Evolutionary conservation across 2,329 filamentous ascomycete species (phyloP), one percentile per base, ranked within the genome.

Genomic region (Ophiostoma sp.): DNA sequence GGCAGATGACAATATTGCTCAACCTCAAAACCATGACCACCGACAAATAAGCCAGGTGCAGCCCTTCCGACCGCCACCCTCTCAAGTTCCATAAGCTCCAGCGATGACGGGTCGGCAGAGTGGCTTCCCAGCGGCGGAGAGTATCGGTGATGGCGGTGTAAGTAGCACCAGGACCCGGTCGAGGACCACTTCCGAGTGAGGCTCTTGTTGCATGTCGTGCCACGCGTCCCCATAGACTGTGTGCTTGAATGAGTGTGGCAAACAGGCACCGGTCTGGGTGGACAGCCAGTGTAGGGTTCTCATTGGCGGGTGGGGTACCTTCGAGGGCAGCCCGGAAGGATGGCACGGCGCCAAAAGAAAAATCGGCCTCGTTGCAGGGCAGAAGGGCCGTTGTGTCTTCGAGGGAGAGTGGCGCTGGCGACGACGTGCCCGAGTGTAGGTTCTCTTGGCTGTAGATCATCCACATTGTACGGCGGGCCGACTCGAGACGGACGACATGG

Each of bases 381-480:
- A 89, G 82, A 22, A 88, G 81, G 2, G 87, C 81, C 0, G 86
- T 88, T 50, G 88, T 88, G 75, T 89, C 87, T 31, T 83, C 82
- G 3, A 85, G 84, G 3, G 83, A 82, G 4, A 89, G 80, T 0
- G 86, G 85, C 2, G 86, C 82, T 1, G 87, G 86, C 15, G 85
- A 86, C 42, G 82, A 80, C 3, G 85, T 84, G 0, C 86, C 85
- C 0, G 86, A 87, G 75, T 88, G 85, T 36, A 89, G 81, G 75
- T 87, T 87, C 74, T 89, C 87, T 76, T 89, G 87, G 75, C 84
- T 88, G 77, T 88, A 84, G 48, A 89, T 77, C 85, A 88, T 88
- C 87, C 87, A 89, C 78, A 89, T 78, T 31, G 87, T 89, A 59
- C 87, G 84, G 22, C 87, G 82, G 19, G 87, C 87, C 22, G 86